Conservation (phyloP, 2,329 filamentous ascomycete species). For the Aspergillus unguis region DNA sequence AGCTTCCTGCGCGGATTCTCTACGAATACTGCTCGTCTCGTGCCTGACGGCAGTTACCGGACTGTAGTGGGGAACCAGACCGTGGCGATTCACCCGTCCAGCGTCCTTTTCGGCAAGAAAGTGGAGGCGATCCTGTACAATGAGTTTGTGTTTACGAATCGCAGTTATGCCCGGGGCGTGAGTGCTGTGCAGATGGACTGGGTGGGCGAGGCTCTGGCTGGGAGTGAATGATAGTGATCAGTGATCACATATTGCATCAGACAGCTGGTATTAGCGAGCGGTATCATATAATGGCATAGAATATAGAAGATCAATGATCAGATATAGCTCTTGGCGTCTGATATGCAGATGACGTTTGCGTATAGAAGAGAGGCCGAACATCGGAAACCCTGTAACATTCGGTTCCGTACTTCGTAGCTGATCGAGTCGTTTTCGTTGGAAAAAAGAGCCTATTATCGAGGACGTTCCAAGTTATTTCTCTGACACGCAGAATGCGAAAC, state of each 20-base stretch:
- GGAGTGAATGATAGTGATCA: conserved; percentile 5
- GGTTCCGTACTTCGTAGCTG: too few species aligned
- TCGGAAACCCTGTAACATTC: neutral
- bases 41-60: conserved; percentile 60
- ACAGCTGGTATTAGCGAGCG: neutral
- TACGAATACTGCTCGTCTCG: conserved; percentile 58
- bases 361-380: neutral
- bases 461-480: too few species aligned
- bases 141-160: conserved; percentile 64
- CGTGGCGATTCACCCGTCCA: conserved; percentile 61
- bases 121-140: conserved; percentile 63
- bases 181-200: conserved; percentile 62
- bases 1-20: conserved; percentile 59
- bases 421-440: neutral
- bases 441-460: neutral
- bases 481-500: too few species aligned
- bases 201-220: conserved; percentile 52
- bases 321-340: conserved; percentile 5
- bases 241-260: too few species aligned
- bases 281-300: neutral
- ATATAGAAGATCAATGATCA: neutral
- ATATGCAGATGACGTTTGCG: conserved; percentile 6
- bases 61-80: conserved; percentile 60
- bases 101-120: conserved; percentile 58
- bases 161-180: conserved; percentile 60